These are phyloP conservation scores for Auricularia sp. DNA, from an alignment of 768 basidiomycete species.

Conservation along the genomic window DNA sequence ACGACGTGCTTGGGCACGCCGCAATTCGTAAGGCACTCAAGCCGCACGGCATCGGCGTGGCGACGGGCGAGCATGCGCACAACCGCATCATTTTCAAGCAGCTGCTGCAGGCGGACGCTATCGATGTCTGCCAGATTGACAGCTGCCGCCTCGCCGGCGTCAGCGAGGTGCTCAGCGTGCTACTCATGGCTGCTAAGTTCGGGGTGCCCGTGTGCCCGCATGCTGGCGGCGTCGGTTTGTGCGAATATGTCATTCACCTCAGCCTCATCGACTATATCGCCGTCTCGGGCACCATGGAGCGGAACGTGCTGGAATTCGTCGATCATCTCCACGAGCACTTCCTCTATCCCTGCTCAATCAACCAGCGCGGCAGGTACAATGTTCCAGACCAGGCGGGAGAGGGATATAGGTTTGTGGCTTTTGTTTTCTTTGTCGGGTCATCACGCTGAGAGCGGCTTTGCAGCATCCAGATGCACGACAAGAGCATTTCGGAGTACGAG, in stretches of 20 bases:
- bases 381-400: constrained; percentile 66
- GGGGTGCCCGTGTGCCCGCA: constrained; percentile 86
- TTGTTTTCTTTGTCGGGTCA: background rate
- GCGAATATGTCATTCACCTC: constrained; percentile 83
- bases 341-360: constrained; percentile 79
- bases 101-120: constrained; percentile 78
- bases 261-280: constrained; percentile 89
- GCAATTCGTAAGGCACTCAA: constrained; percentile 26
- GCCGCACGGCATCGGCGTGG: constrained; percentile 76
- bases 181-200: constrained; percentile 89
- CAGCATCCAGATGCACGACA: constrained; percentile 82
- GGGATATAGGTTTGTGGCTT: constrained; percentile 55
- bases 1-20: constrained; percentile 57
- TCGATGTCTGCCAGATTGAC: constrained; percentile 94
- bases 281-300: constrained; percentile 84
- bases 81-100: constrained; percentile 94
- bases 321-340: constrained; percentile 95
- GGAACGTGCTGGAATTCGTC: constrained; percentile 85
- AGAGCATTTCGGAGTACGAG: constrained; percentile 72
- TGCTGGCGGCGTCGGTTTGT: constrained; percentile 88
- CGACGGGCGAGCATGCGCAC: constrained; percentile 91
- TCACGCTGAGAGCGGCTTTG: constrained; percentile 4
- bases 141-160: constrained; percentile 90
- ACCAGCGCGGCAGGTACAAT: constrained; percentile 74
- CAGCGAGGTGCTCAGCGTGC: constrained; percentile 81